These are phyloP conservation scores for Erysimum cheiranthoides DNA, from an alignment of 345 rosid genomes.

Conservation along the genomic window DNA sequence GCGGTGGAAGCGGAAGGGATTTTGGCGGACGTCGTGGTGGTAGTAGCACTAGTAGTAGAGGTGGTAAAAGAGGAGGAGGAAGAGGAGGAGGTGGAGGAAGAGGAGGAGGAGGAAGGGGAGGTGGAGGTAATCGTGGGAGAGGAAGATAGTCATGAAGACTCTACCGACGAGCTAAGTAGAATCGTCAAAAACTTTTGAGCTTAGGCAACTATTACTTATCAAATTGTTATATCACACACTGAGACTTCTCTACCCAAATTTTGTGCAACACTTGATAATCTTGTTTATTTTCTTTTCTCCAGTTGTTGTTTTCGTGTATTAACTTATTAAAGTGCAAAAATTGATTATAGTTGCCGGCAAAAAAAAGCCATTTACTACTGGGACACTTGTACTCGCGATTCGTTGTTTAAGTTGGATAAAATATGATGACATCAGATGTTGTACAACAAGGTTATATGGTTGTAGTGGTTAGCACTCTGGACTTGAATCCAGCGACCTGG, in stretches of 20 bases:
- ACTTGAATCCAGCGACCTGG: constrained; percentile 99
- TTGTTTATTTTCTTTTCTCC: neutral
- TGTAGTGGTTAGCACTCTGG: constrained; percentile 99
- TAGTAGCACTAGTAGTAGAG: constrained; percentile 18
- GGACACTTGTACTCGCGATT: neutral
- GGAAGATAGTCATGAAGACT: constrained; percentile 31
- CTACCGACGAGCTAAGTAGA: neutral
- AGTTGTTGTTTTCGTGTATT: neutral
- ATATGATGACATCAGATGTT: neutral
- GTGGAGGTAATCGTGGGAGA: constrained; percentile 43
- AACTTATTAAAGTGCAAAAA: neutral
- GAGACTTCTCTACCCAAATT: constrained; percentile 14
- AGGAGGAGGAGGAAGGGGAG: too few relatives aligned
- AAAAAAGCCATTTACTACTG: neutral
- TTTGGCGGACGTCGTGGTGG: constrained; percentile 26
- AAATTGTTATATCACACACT: neutral
- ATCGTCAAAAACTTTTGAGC: constrained; percentile 20
- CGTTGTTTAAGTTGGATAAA: neutral
- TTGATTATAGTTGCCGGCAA: neutral
- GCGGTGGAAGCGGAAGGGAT: constrained; percentile 44
- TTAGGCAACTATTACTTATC: constrained; percentile 11
- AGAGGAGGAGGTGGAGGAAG: neutral
- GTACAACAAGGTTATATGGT: constrained; percentile 69
- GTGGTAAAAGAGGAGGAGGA: constrained; percentile 32
- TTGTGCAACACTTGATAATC: constrained; percentile 9